Evolutionary conservation across 441 rosid genomes (phyloP).

Genomic region (Syzygium syzygioides): DNA sequence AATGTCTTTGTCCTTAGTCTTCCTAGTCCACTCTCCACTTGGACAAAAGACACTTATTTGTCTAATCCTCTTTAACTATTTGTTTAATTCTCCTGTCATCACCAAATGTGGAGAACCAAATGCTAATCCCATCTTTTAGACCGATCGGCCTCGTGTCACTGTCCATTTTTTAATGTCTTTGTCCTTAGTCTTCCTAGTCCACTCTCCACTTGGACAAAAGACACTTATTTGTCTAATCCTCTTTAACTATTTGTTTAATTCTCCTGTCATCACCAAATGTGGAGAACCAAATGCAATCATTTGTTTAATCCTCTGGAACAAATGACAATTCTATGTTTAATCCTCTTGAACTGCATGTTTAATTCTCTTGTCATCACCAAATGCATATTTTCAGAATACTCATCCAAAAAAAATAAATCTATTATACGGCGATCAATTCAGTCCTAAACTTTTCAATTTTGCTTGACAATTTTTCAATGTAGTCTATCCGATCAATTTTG

Average conservation of each 20-base stretch:
- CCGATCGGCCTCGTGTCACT: no score
- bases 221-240: neutral
- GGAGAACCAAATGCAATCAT: neutral
- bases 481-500: neutral
- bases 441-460: no score
- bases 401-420: no score
- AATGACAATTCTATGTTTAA: neutral
- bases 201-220: neutral
- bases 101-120: neutral
- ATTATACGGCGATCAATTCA: fast-evolving
- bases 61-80: neutral
- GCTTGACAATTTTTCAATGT: neutral
- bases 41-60: neutral
- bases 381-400: neutral
- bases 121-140: no score
- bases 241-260: neutral
- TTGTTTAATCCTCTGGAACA: neutral
- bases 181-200: no score
- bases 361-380: neutral
- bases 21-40: no score
- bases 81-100: neutral
- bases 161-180: no score
- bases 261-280: neutral
- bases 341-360: neutral
- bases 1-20: no score